These are phyloP conservation scores for Geranomyces variabilis DNA, from an alignment of 192 early-diverging fungal genomes.

Conservation along the genomic window DNA sequence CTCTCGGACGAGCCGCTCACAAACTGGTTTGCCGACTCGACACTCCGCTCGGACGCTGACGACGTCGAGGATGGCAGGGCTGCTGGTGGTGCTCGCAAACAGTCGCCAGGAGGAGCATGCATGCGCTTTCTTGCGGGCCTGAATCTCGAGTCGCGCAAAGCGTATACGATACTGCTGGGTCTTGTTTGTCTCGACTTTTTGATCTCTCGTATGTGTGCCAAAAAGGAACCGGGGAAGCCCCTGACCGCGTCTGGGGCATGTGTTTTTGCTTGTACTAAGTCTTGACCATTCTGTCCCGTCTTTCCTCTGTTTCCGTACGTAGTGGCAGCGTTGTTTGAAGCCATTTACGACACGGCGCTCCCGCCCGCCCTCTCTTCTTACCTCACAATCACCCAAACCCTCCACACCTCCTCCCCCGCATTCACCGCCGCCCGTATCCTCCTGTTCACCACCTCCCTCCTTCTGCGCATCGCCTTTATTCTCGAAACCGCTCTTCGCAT, in stretches of 20 bases:
- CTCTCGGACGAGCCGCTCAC: too few species aligned
- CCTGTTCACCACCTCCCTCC: constrained; percentile 18
- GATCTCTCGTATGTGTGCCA: constrained; percentile 1
- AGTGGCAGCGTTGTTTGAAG: constrained; percentile 17
- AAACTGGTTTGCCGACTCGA: too few species aligned
- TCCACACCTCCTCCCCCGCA: not conserved
- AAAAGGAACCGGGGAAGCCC: too few species aligned
- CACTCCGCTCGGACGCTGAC: too few species aligned
- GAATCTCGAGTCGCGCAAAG: not conserved
- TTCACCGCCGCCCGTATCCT: constrained; percentile 20
- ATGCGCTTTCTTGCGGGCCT: too few species aligned
- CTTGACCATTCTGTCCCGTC: too few species aligned
- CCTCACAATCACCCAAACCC: constrained; percentile 12
- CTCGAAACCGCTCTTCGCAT: constrained; percentile 12
- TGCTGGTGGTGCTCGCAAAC: too few species aligned
- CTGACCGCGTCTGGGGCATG: too few species aligned
- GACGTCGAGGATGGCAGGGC: too few species aligned
- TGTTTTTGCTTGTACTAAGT: too few species aligned
- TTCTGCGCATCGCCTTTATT: constrained; percentile 10
- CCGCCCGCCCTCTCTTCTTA: not conserved
- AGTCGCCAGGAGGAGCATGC: too few species aligned
- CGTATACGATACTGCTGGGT: not conserved
- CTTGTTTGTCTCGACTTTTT: constrained; percentile 19
- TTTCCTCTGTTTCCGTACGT: not conserved
- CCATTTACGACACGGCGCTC: constrained; percentile 18